These are phyloP conservation scores for Heterobasidion occidentale DNA, from an alignment of 1,284 basidiomycete species.

Conservation along the genomic window DNA sequence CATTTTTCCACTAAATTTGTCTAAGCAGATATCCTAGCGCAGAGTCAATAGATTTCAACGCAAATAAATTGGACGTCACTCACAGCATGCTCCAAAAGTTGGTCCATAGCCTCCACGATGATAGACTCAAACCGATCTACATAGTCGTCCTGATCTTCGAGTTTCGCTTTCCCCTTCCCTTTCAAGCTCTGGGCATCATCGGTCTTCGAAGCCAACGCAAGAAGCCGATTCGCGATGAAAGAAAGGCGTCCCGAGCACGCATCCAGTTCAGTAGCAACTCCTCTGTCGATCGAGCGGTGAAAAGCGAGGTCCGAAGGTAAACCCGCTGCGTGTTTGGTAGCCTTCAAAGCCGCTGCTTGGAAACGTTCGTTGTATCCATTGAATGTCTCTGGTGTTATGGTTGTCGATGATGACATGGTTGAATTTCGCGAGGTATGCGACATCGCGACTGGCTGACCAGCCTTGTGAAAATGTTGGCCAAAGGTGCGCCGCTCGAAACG, in stretches of 20 bases:
- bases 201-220: conserved; percentile 42
- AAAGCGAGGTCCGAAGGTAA: conserved; percentile 72
- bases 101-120: conserved; percentile 80
- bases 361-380: conserved; percentile 38
- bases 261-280: conserved; percentile 62
- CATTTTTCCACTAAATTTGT: conserved; percentile 67
- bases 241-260: conserved; percentile 53
- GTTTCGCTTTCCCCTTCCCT: conserved; percentile 39
- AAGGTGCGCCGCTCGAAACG: not conserved
- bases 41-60: not conserved
- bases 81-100: conserved; percentile 78
- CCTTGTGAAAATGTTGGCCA: not conserved
- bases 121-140: conserved; percentile 73
- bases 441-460: not conserved
- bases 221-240: conserved; percentile 53
- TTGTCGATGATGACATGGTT: conserved; percentile 1
- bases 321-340: conserved; percentile 49
- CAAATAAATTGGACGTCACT: conserved; percentile 19
- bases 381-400: conserved; percentile 18
- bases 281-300: conserved; percentile 76
- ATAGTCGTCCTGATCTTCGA: conserved; percentile 72
- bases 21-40: conserved; percentile 70
- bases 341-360: conserved; percentile 50
- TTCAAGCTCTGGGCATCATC: conserved; percentile 25
- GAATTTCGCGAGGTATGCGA: not conserved